These are phyloP conservation scores for Podospora bellae-mahoneyi DNA, from an alignment of 495 filamentous ascomycete species.

Conservation along the genomic window DNA sequence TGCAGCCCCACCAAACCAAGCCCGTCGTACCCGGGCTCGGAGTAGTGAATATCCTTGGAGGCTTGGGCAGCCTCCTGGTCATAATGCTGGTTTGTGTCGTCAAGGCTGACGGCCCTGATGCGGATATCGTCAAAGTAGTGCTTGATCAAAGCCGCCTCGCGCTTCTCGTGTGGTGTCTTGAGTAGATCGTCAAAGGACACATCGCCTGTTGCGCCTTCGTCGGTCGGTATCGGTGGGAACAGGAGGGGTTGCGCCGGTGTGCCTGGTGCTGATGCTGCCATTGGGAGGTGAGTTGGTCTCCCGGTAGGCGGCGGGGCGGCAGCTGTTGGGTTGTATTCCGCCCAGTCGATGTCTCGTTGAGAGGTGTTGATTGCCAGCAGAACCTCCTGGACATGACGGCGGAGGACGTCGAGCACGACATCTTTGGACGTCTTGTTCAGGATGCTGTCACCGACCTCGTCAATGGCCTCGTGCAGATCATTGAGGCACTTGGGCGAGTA, in stretches of 20 bases:
- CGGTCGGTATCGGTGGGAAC: not conserved
- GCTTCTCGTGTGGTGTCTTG: constrained; percentile 22
- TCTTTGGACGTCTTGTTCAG: constrained; percentile 18
- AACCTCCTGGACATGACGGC: constrained; percentile 27
- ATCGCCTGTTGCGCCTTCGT: not conserved
- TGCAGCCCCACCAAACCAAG: not conserved
- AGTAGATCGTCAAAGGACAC: constrained; percentile 23
- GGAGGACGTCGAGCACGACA: constrained; percentile 26
- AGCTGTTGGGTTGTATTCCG: not conserved
- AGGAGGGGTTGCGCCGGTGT: not conserved
- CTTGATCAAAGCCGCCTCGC: constrained; percentile 23
- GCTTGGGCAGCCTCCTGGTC: constrained; percentile 19
- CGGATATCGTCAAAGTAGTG: constrained; percentile 26
- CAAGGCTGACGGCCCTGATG: constrained; percentile 12
- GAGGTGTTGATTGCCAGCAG: constrained; percentile 23
- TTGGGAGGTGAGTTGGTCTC: not conserved
- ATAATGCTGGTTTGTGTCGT: constrained; percentile 12
- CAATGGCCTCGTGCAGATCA: constrained; percentile 21
- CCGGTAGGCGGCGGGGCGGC: not conserved
- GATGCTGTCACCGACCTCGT: constrained; percentile 15
- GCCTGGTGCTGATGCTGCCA: not conserved
- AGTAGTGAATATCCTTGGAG: constrained; percentile 15
- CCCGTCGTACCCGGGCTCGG: not conserved
- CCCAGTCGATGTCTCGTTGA: constrained; percentile 4
- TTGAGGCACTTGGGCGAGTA: constrained; percentile 20